Evolutionary conservation across 2,329 filamentous ascomycete species (phyloP).

Genomic region (Colletotrichum liriopes): DNA sequence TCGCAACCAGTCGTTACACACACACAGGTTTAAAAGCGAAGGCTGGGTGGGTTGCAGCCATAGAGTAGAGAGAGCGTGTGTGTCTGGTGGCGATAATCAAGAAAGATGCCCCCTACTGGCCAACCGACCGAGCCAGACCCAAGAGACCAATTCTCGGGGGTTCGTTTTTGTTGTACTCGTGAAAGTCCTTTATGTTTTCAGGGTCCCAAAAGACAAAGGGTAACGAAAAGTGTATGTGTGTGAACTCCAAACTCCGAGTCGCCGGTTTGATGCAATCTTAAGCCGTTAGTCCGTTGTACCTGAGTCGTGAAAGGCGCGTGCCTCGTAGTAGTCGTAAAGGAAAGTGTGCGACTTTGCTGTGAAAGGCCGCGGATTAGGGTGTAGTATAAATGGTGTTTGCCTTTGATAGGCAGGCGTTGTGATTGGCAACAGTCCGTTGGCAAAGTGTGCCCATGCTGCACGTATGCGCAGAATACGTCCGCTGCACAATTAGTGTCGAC

Average conservation of each 20-base stretch:
- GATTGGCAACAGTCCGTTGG: background rate
- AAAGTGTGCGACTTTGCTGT: constrained; percentile 2
- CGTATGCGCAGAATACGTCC: background rate
- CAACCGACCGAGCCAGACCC: constrained; percentile 30
- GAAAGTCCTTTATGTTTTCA: constrained; percentile 28
- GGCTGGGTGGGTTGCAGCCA: constrained; percentile 13
- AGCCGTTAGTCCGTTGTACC: constrained; percentile 42
- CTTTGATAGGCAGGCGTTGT: background rate
- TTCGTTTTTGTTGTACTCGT: constrained; percentile 34
- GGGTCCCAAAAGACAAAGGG: constrained; percentile 24
- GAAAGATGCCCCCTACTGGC: constrained; percentile 5
- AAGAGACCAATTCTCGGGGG: constrained; percentile 30
- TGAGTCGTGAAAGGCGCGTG: constrained; percentile 36
- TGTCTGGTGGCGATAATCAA: constrained; percentile 14
- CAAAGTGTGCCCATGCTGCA: constrained; percentile 2
- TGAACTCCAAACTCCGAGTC: constrained; percentile 44
- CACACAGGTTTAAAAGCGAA: constrained; percentile 23
- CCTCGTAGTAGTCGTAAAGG: constrained; percentile 36
- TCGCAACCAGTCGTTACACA: constrained; percentile 6
- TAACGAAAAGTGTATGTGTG: constrained; percentile 19
- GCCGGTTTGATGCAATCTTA: constrained; percentile 44
- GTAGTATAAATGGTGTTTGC: constrained; percentile 11
- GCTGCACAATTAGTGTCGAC: constrained; percentile 25
- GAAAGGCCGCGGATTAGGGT: constrained; percentile 23
- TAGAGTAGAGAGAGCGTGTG: background rate